These are phyloP conservation scores for Trichocladium uniseriatum DNA, from an alignment of 495 filamentous ascomycete genomes.

Conservation along the genomic window DNA sequence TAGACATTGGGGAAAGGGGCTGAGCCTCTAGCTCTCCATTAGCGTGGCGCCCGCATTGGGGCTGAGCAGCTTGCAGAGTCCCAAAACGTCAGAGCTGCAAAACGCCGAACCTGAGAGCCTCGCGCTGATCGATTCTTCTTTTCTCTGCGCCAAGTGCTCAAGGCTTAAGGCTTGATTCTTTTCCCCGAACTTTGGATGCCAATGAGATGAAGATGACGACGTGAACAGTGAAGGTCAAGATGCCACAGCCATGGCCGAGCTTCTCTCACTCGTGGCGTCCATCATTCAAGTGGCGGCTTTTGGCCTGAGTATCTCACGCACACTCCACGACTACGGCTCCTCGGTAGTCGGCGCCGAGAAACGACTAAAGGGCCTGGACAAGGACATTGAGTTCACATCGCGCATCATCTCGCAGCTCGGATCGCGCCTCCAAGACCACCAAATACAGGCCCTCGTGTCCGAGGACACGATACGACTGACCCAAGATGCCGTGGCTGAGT, in stretches of 20 bases:
- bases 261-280: conserved; percentile 1
- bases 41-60: too few species aligned
- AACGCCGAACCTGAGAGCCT: too few species aligned
- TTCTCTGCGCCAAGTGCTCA: too few species aligned
- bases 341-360: not conserved
- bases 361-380: conserved; percentile 4
- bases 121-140: too few species aligned
- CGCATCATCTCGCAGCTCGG: conserved; percentile 2
- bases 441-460: not conserved
- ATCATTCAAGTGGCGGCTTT: conserved; percentile 3
- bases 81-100: too few species aligned
- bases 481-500: conserved; percentile 6
- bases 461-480: too few species aligned
- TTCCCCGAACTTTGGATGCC: too few species aligned
- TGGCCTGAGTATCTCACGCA: not conserved
- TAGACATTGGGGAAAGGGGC: too few species aligned
- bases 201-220: not conserved
- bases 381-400: conserved; percentile 3
- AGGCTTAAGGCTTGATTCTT: too few species aligned
- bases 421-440: not conserved
- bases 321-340: not conserved
- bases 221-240: not conserved
- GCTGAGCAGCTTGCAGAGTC: too few species aligned
- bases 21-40: too few species aligned
- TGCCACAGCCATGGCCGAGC: conserved; percentile 2